Evolutionary conservation across 2,329 filamentous ascomycete species (phyloP).

Genomic region (Colletotrichum salicis): DNA sequence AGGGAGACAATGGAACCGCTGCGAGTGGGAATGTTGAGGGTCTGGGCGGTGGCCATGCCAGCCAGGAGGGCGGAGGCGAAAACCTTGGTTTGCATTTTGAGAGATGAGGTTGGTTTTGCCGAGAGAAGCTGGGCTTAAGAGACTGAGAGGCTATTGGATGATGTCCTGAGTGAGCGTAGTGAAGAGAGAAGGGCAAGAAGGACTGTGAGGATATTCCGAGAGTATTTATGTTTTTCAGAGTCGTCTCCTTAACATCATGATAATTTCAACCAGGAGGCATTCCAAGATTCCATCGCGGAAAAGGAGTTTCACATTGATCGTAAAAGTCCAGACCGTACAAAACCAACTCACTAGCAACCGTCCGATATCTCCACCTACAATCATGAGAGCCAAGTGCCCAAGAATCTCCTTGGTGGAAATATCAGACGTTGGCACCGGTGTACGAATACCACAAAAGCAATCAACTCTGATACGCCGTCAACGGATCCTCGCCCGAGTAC

Average conservation of each 20-base stretch:
- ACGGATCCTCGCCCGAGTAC: not conserved
- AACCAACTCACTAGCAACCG: not conserved
- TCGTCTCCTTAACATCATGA: not conserved
- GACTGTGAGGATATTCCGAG: not conserved
- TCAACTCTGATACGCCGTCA: not conserved
- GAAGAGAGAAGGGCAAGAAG: not conserved
- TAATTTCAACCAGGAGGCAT: not conserved
- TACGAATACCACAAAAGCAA: not conserved
- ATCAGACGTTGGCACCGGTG: not conserved
- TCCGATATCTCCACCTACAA: not conserved
- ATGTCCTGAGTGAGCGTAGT: conserved; percentile 16
- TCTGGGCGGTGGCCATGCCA: conserved; percentile 36
- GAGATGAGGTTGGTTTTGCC: not conserved
- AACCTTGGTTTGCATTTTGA: conserved; percentile 29
- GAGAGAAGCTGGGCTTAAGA: not conserved
- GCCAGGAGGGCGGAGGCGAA: conserved; percentile 30
- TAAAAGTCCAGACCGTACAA: not conserved
- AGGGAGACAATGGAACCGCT: conserved; percentile 39
- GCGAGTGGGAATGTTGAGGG: conserved; percentile 39
- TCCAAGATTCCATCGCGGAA: not conserved
- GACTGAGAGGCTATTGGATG: not conserved
- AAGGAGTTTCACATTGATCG: conserved; percentile 29
- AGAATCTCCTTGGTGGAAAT: conserved; percentile 35
- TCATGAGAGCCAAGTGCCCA: not conserved
- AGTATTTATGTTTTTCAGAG: conserved; percentile 17